These are phyloP conservation scores for Pythium plurisporium DNA, from an alignment of 352 stramenopile species.

Conservation along the genomic window DNA sequence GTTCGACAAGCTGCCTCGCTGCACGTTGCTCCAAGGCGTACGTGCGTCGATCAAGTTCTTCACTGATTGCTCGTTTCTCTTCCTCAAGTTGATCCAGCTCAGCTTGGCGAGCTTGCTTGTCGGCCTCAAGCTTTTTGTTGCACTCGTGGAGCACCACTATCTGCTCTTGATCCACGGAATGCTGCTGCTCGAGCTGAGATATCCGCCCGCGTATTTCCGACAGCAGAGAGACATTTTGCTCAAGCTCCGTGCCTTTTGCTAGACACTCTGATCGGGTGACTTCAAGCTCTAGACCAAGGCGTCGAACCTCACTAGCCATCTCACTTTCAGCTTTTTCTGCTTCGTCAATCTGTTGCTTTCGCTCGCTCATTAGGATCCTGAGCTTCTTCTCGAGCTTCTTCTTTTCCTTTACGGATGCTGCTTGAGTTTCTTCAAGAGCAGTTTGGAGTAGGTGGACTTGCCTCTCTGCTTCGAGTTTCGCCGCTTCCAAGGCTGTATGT, in stretches of 20 bases:
- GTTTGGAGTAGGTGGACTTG: neutral
- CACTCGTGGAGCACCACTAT: conserved; percentile 15
- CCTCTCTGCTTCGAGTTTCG: neutral
- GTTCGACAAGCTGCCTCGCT: conserved; percentile 26
- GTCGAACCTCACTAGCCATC: conserved; percentile 17
- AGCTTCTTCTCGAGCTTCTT: conserved; percentile 53
- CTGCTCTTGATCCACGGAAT: conserved; percentile 6
- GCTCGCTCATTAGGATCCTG: conserved; percentile 29
- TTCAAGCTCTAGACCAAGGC: conserved; percentile 4
- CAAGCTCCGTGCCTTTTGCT: neutral
- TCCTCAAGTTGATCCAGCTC: conserved; percentile 11
- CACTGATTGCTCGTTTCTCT: conserved; percentile 3
- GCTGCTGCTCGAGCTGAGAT: neutral
- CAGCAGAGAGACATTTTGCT: neutral
- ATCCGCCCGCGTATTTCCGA: neutral
- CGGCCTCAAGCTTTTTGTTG: conserved; percentile 6
- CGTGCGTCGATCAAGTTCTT: conserved; percentile 16
- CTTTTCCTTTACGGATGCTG: conserved; percentile 32
- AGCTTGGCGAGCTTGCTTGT: conserved; percentile 5
- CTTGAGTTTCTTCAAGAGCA: neutral
- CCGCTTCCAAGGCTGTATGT: neutral
- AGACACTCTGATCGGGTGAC: neutral
- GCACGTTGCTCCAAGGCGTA: conserved; percentile 31
- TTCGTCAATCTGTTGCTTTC: conserved; percentile 21
- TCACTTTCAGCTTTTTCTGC: conserved; percentile 7